Conservation (phyloP, 306 rosid species). For the Comarum palustre region DNA sequence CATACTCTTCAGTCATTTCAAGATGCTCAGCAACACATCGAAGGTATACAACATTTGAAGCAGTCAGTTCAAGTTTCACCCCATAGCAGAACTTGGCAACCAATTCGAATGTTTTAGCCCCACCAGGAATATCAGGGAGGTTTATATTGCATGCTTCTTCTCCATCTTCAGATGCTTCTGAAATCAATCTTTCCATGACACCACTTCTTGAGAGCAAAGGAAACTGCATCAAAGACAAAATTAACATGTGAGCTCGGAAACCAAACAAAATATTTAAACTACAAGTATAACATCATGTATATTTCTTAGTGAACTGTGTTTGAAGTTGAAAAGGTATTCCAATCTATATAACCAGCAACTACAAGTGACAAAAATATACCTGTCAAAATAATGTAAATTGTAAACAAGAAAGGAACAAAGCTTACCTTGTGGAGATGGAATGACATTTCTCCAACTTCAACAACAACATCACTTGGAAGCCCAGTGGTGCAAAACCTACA, state of each 20-base stretch:
- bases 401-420: constrained; percentile 5
- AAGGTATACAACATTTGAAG: constrained; percentile 84
- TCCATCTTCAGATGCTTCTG: constrained; percentile 64
- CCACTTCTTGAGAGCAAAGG: constrained; percentile 99
- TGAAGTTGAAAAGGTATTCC: background rate
- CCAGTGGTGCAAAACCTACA: constrained; percentile 95
- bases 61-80: constrained; percentile 87
- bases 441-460: constrained; percentile 94
- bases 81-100: constrained; percentile 97
- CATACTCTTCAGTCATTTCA: constrained; percentile 91
- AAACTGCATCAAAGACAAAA: constrained; percentile 63
- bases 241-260: constrained; percentile 7
- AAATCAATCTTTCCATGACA: constrained; percentile 73
- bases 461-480: constrained; percentile 87
- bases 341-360: constrained; percentile 4
- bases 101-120: constrained; percentile 82
- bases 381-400: constrained; percentile 21
- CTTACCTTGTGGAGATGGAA: constrained; percentile 97
- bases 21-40: constrained; percentile 89
- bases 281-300: background rate
- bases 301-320: background rate
- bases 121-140: constrained; percentile 80
- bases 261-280: background rate
- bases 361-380: background rate
- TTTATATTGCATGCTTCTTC: constrained; percentile 61